phyloP scores from a whole-genome alignment of 2,329 filamentous ascomycete species.

The Trichophyton benhamiae region DNA sequence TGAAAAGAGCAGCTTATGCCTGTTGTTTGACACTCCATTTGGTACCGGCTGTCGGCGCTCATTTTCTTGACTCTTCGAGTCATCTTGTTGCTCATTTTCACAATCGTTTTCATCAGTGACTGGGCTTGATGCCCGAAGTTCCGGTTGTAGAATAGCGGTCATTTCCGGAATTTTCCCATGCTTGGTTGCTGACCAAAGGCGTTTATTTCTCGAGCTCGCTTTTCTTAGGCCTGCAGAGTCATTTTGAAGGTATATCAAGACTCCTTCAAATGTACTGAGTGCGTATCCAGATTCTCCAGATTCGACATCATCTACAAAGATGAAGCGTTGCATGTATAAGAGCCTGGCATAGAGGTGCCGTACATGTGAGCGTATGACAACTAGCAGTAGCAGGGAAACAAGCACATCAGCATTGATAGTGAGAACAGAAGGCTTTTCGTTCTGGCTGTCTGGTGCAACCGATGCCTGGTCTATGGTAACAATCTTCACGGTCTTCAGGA shows the following conservation, averaged over 20 bases:
- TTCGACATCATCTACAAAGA: slow-evolving; percentile 95
- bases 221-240: slow-evolving; percentile 72
- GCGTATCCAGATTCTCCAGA: slow-evolving; percentile 94
- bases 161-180: slow-evolving; percentile 65
- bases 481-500: slow-evolving; percentile 70
- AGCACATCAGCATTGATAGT: slow-evolving; percentile 80
- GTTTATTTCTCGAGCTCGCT: slow-evolving; percentile 74
- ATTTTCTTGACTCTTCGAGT: slow-evolving; percentile 7
- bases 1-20: slow-evolving; percentile 12
- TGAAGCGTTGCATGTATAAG: slow-evolving; percentile 92
- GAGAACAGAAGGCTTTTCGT: slow-evolving; percentile 41
- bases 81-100: slow-evolving; percentile 9
- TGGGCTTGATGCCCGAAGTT: slow-evolving; percentile 33
- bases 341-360: slow-evolving; percentile 77
- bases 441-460: slow-evolving; percentile 25
- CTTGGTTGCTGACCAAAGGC: slow-evolving; percentile 74
- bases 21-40: not conserved
- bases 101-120: slow-evolving; percentile 23
- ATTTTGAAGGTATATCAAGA: slow-evolving; percentile 71
- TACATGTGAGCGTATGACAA: slow-evolving; percentile 83
- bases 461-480: slow-evolving; percentile 48
- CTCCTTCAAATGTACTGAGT: slow-evolving; percentile 88
- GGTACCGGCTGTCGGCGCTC: not conserved
- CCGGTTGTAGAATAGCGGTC: slow-evolving; percentile 66
- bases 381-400: slow-evolving; percentile 78